phyloP scores from a whole-genome alignment of 495 filamentous ascomycete genomes.

The Hypoxylon subgilvum region DNA sequence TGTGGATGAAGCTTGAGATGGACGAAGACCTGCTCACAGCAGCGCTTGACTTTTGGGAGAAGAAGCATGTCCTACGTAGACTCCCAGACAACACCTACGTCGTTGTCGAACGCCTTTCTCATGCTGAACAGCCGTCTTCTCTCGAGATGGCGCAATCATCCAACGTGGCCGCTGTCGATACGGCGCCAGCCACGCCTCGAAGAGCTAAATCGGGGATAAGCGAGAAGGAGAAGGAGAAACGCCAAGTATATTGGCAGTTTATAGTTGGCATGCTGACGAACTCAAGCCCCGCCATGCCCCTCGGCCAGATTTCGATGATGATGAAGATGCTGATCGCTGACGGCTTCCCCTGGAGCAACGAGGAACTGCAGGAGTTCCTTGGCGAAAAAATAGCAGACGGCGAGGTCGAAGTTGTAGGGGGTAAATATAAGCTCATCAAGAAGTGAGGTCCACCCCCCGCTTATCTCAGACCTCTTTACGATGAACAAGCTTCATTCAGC shows the following conservation, averaged over 20 bases:
- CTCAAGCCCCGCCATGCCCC: constrained; percentile 73
- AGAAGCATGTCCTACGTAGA: constrained; percentile 74
- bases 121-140: constrained; percentile 40
- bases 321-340: constrained; percentile 86
- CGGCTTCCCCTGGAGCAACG: constrained; percentile 78
- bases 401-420: constrained; percentile 73
- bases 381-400: constrained; percentile 72
- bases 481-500: neutral
- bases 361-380: constrained; percentile 79
- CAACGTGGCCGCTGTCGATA: constrained; percentile 55
- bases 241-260: constrained; percentile 84
- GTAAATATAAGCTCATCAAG: constrained; percentile 69
- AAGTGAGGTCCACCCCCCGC: constrained; percentile 42
- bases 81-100: constrained; percentile 52
- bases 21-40: constrained; percentile 73
- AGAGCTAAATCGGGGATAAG: constrained; percentile 40
- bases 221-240: constrained; percentile 71
- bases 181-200: constrained; percentile 27
- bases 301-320: constrained; percentile 88
- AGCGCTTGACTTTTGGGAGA: constrained; percentile 85
- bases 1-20: constrained; percentile 75
- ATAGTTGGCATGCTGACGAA: constrained; percentile 96
- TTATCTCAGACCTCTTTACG: constrained; percentile 16
- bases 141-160: constrained; percentile 58
- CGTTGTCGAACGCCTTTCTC: constrained; percentile 49